A percentile compares a stretch with the other conserved stretches of the same genome.
Conservation (phyloP, 1,284 basidiomycete species). For the Ganoderma sinense region DNA sequence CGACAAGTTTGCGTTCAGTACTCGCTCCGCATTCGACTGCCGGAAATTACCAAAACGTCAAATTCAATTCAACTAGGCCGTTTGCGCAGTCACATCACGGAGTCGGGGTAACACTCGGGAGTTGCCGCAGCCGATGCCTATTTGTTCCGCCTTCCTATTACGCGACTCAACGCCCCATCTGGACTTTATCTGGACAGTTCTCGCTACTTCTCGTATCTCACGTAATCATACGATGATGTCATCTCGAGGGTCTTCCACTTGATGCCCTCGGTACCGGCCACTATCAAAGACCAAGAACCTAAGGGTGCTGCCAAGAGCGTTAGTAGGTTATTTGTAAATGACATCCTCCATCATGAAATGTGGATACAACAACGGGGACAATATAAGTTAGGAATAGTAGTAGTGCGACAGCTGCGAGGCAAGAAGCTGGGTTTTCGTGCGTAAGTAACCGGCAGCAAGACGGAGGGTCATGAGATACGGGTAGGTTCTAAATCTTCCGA, state of each 20-base stretch:
- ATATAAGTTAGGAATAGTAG: not conserved
- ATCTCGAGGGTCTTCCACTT: too few species aligned
- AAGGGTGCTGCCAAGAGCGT: not conserved
- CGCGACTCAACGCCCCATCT: constrained; percentile 1
- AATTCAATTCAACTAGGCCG: not conserved
- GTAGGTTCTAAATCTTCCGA: not conserved
- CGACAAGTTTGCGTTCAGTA: not conserved
- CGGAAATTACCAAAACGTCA: not conserved
- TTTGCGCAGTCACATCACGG: not conserved
- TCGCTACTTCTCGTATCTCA: not conserved
- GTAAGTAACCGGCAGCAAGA: not conserved
- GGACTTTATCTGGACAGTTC: not conserved
- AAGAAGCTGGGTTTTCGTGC: not conserved
- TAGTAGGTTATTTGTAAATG: not conserved
- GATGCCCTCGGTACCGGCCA: too few species aligned
- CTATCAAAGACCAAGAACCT: too few species aligned
- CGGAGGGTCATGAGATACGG: not conserved
- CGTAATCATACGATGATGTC: too few species aligned
- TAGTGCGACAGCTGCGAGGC: not conserved
- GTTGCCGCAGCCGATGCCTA: not conserved
- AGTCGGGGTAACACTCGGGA: not conserved
- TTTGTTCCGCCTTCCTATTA: not conserved
- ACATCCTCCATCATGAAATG: too few species aligned
- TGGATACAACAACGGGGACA: not conserved
- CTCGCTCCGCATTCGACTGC: not conserved